phyloP scores from a whole-genome alignment of 169 alveolate species.

The Plasmodium berghei region DNA sequence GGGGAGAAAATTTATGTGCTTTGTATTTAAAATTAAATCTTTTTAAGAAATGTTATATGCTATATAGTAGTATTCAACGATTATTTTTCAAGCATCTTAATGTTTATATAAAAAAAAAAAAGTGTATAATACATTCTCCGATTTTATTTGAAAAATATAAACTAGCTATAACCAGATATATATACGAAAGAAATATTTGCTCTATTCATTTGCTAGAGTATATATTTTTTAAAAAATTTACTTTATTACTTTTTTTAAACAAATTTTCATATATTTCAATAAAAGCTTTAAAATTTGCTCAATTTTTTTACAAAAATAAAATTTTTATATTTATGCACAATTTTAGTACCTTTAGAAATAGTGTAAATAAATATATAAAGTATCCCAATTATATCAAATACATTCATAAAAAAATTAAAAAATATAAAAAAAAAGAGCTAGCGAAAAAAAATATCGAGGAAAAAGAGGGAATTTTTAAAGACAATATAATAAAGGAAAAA shows the following conservation, averaged over 20 bases:
- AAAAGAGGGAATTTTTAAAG: too few relatives aligned
- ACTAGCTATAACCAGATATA: slow-evolving; percentile 58
- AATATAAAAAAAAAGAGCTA: slow-evolving; percentile 22
- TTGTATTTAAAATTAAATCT: slow-evolving; percentile 42
- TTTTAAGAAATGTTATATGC: slow-evolving; percentile 50
- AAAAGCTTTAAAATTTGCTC: slow-evolving; percentile 67
- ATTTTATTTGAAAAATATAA: slow-evolving; percentile 69
- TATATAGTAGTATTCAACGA: slow-evolving; percentile 29
- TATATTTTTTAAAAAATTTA: slow-evolving; percentile 67
- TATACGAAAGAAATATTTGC: slow-evolving; percentile 65
- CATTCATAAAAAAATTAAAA: slow-evolving; percentile 41
- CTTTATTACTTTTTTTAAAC: slow-evolving; percentile 56
- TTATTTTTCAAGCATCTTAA: slow-evolving; percentile 52
- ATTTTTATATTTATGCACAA: slow-evolving; percentile 72
- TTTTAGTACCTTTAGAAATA: slow-evolving; percentile 40
- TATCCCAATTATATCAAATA: slow-evolving; percentile 30
- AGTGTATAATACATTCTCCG: slow-evolving; percentile 64
- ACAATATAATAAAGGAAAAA: too few relatives aligned
- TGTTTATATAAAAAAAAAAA: slow-evolving; percentile 62
- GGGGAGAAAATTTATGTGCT: slow-evolving; percentile 56
- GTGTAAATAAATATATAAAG: slow-evolving; percentile 7
- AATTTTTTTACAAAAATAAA: slow-evolving; percentile 64
- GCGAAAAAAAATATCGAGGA: not conserved
- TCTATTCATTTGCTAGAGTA: slow-evolving; percentile 70
- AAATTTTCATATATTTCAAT: slow-evolving; percentile 55